phyloP scores from a whole-genome alignment of 768 basidiomycete species.

The Amanita muscaria region DNA sequence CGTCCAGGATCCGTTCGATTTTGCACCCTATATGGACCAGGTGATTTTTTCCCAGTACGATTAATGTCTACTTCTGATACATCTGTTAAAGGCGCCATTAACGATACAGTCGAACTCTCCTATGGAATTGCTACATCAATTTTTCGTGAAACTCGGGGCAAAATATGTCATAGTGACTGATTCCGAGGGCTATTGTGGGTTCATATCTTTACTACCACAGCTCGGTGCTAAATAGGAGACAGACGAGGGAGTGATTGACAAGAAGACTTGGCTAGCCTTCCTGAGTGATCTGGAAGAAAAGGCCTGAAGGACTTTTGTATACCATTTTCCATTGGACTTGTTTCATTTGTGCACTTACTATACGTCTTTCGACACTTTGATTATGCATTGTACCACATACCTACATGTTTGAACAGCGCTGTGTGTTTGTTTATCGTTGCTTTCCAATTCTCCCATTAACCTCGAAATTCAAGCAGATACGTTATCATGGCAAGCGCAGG shows the following conservation, averaged over 20 bases:
- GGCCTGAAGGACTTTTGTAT: slow-evolving; percentile 15
- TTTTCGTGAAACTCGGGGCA: slow-evolving; percentile 91
- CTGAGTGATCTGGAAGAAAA: slow-evolving; percentile 66
- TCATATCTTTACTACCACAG: not conserved
- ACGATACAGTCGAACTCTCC: slow-evolving; percentile 79
- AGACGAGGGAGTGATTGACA: slow-evolving; percentile 91
- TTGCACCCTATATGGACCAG: slow-evolving; percentile 87
- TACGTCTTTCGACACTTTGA: too few relatives aligned
- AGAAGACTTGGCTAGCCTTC: slow-evolving; percentile 91
- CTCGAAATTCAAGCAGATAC: slow-evolving; percentile 9
- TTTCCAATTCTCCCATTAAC: not conserved
- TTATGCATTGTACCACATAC: not conserved
- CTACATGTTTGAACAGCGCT: too few relatives aligned
- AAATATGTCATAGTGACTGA: slow-evolving; percentile 84
- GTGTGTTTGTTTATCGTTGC: too few relatives aligned
- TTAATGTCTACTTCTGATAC: not conserved
- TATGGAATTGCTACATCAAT: slow-evolving; percentile 85
- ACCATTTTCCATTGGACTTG: slow-evolving; percentile 14
- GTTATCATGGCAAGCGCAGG: slow-evolving; percentile 47
- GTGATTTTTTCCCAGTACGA: slow-evolving; percentile 27
- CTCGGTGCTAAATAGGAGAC: not conserved
- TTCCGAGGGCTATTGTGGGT: slow-evolving; percentile 70
- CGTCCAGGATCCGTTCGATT: slow-evolving; percentile 57
- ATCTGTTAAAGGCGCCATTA: slow-evolving; percentile 61
- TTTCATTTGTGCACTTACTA: too few relatives aligned